A percentile compares a stretch with the other conserved stretches of the same genome.
phyloP scores from a whole-genome alignment of 73 alveolate species.

The Uronychia setigera region DNA sequence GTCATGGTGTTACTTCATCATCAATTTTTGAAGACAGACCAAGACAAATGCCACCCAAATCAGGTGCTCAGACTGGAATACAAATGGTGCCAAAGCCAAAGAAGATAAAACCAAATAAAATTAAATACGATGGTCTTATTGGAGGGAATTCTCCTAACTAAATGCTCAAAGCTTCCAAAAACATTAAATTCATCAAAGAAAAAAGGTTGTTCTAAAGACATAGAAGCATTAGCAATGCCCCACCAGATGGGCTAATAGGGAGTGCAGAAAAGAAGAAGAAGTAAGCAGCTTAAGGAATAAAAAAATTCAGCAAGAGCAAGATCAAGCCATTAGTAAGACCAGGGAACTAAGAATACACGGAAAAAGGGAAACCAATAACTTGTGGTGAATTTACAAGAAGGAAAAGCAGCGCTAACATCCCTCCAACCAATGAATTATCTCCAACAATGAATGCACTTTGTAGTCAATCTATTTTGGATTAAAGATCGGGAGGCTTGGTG shows the following conservation, averaged over 20 bases:
- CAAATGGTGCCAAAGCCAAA: neutral
- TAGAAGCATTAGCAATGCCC: neutral
- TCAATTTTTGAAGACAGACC: neutral
- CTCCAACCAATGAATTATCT: no score
- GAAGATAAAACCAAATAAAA: neutral
- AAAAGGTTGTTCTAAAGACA: neutral
- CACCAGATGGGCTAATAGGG: neutral
- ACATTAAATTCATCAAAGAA: neutral
- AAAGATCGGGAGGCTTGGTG: no score
- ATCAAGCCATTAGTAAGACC: neutral
- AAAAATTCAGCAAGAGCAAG: neutral
- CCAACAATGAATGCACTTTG: no score
- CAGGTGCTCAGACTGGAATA: no score
- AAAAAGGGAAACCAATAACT: no score
- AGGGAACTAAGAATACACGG: no score
- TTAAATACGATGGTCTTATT: neutral
- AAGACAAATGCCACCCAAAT: neutral
- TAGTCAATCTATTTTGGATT: no score
- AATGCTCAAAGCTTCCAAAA: neutral
- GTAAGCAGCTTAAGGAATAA: no score
- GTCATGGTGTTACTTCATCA: neutral
- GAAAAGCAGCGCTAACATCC: no score
- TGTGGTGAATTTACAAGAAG: no score
- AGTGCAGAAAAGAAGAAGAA: neutral
- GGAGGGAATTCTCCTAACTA: neutral